Evolutionary conservation across 2,329 filamentous ascomycete genomes (phyloP), one percentile per base, ranked within the genome.

Genomic region (Gnomoniopsis sp.): DNA sequence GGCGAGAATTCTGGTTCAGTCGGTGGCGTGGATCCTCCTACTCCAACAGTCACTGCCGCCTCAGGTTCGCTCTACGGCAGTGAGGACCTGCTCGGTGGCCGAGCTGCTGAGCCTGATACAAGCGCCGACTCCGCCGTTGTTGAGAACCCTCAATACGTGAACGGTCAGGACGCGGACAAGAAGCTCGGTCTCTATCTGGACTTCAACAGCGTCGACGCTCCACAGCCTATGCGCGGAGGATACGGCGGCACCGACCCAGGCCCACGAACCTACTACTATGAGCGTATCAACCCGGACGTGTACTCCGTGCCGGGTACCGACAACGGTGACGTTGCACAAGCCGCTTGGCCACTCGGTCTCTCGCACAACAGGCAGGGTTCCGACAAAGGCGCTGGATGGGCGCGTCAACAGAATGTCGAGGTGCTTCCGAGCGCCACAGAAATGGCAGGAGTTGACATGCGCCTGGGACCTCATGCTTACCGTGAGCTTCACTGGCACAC

Each of bases 401-500:
- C 81, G 43, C 71, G 80, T 2, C 77, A 84, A 67, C 79, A 84
- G 67, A 84, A 84, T 64, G 70, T 66, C 0, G 69, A 69, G 1
- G 78, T 82, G 11, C 74, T 86, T 59, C 83, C 83, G 2, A 60
- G 66, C 0, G 74, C 80, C 7, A 79, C 70, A 3, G 71, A 69
- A 15, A 84, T 85, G 79, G 82, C 83, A 0, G 82, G 81, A 47
- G 83, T 85, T 0, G 78, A 85, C 62, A 85, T 85, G 83, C 76
- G 81, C 44, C 74, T 86, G 1, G 77, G 75, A n/a, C 76, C 81
- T 0, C 71, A 81, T 26, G 83, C 79, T 0, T 87, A 87, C 61
- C 79, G 86, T 21, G 85, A 88, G 67, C 71, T 88, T 22, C 86
- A 88, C 63, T 88, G 82, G 82, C 83, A 86, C 63, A 81, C 77